Percentiles rank a stretch among this genome's conserved stretches.
phyloP scores from a whole-genome alignment of 2,329 filamentous ascomycete species.

The Trichoderma gracile region DNA sequence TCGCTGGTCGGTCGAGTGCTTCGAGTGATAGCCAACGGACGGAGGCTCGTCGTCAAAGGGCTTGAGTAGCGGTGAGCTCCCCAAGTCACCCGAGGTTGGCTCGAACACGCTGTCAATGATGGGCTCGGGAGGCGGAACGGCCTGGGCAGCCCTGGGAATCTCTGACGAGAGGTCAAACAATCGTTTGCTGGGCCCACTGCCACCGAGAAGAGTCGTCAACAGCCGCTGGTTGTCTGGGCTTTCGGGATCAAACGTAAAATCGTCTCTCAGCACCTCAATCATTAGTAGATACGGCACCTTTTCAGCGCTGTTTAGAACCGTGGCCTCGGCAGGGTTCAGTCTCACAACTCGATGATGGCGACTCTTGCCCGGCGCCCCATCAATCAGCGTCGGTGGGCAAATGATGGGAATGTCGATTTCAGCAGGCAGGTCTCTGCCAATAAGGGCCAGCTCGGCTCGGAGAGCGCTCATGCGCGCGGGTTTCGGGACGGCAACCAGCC shows the following conservation, averaged over 20 bases:
- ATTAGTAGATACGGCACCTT: constrained; percentile 83
- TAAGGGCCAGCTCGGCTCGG: constrained; percentile 76
- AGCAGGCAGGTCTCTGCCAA: constrained; percentile 77
- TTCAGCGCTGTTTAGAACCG: constrained; percentile 82
- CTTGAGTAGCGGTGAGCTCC: constrained; percentile 69
- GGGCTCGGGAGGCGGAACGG: constrained; percentile 46
- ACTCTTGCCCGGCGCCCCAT: constrained; percentile 73
- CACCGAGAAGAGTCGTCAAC: constrained; percentile 57
- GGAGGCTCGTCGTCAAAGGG: constrained; percentile 53
- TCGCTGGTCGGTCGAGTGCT: constrained; percentile 46
- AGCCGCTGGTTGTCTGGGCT: constrained; percentile 71
- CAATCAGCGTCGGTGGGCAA: constrained; percentile 71
- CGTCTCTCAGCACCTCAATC: constrained; percentile 78
- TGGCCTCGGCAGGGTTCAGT: constrained; percentile 80
- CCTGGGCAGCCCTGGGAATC: constrained; percentile 54
- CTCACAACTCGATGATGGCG: constrained; percentile 81
- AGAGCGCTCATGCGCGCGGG: constrained; percentile 77
- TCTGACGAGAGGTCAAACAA: constrained; percentile 69
- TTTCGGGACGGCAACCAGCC: constrained; percentile 80
- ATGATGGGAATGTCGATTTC: constrained; percentile 84
- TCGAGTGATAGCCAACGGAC: constrained; percentile 33
- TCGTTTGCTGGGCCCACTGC: constrained; percentile 58
- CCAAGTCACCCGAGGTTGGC: constrained; percentile 75
- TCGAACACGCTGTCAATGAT: constrained; percentile 76
- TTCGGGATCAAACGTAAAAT: constrained; percentile 79